Conservation (phyloP, 805 yeast species). For the Kazachstania taianensis region DNA sequence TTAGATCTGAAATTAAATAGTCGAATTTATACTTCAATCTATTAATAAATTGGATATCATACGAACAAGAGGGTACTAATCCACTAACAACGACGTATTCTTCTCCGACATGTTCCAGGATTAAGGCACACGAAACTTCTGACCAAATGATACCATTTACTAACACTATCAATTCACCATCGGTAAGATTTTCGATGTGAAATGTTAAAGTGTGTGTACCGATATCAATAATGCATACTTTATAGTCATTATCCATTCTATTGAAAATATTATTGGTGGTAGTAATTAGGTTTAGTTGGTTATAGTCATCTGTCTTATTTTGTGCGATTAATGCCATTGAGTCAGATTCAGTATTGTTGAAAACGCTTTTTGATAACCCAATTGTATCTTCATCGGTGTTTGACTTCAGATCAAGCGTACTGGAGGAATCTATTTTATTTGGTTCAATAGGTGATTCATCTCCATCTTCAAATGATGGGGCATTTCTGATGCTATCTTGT, state of each 20-base stretch:
- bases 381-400: background rate
- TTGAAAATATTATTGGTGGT: constrained; percentile 19
- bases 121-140: constrained; percentile 43
- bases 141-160: constrained; percentile 67
- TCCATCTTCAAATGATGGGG: no score
- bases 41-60: constrained; percentile 41
- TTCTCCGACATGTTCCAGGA: constrained; percentile 32
- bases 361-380: constrained; percentile 16
- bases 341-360: constrained; percentile 23
- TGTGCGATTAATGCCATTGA: constrained; percentile 31
- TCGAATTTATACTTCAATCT: constrained; percentile 28
- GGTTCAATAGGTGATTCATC: background rate
- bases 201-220: constrained; percentile 45
- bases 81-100: constrained; percentile 54
- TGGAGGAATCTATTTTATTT: background rate
- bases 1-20: constrained; percentile 31
- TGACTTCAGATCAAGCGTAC: background rate
- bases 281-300: constrained; percentile 21
- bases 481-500: background rate
- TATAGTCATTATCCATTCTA: constrained; percentile 27
- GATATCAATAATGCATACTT: constrained; percentile 38
- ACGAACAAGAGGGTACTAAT: constrained; percentile 52
- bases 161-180: constrained; percentile 34
- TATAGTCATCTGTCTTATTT: constrained; percentile 20
- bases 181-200: constrained; percentile 36